These are phyloP conservation scores for Grigorovia yakushimaensis DNA, from an alignment of 805 yeast species.

Conservation along the genomic window DNA sequence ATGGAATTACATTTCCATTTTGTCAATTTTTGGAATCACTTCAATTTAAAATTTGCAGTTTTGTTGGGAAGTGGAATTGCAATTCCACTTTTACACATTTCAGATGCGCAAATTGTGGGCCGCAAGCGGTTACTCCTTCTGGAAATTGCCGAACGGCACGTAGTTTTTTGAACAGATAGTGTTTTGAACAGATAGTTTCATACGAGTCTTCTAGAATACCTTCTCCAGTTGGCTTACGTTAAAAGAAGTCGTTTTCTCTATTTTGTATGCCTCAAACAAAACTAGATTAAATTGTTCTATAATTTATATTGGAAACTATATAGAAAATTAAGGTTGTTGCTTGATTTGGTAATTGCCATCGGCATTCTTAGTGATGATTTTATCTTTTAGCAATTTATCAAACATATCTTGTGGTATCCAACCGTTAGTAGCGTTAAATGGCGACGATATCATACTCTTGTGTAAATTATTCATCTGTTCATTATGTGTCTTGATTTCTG, in stretches of 20 bases:
- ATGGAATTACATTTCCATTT: too few relatives aligned
- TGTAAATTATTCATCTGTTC: slow-evolving; percentile 57
- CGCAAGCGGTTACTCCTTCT: not conserved
- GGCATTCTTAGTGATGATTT: slow-evolving; percentile 51
- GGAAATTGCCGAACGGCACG: not conserved
- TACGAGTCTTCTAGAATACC: too few relatives aligned
- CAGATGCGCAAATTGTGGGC: not conserved
- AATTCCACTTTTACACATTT: not conserved
- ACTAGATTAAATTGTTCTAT: not conserved
- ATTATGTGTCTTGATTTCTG: slow-evolving; percentile 49
- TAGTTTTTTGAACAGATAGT: too few relatives aligned
- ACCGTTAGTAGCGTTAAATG: slow-evolving; percentile 85
- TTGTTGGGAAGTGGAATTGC: not conserved
- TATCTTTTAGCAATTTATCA: slow-evolving; percentile 55
- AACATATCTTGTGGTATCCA: slow-evolving; percentile 96
- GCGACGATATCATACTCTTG: slow-evolving; percentile 53
- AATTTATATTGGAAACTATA: not conserved
- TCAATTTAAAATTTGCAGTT: too few relatives aligned
- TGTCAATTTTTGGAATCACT: too few relatives aligned
- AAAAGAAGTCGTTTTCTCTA: not conserved
- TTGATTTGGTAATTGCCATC: slow-evolving; percentile 41
- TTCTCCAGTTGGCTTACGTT: too few relatives aligned
- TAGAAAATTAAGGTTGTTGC: not conserved
- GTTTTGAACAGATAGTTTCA: too few relatives aligned
- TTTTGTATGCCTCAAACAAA: not conserved